Base-by-base conservation (phyloP, 805 yeast species). In the Komagataella kurtzmanii region DNA sequence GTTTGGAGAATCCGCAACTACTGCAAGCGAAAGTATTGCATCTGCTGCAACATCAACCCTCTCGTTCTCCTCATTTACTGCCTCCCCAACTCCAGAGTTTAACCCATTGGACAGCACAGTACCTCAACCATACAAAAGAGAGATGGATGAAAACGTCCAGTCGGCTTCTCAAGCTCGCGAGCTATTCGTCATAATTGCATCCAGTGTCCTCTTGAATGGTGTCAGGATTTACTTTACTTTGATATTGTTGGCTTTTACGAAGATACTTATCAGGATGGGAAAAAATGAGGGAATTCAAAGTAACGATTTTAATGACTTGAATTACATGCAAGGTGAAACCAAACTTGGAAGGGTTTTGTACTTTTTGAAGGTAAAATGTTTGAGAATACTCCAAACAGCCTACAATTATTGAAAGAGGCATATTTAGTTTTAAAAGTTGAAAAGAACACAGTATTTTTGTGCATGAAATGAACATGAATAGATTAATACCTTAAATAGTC, bases 81-180 rank as follows among this genome's bases (percentile, higher is more conserved):
- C 40, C 40, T 30, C 40, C 14, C 40, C 40, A 30, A 30, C 40
- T 30, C 40, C 40, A 30, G 40, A 30, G n/a, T 30, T 30, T 14
- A 5, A 14, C 40, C 40, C 40, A 30, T 24, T 45, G 23, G 47
- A 45, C 24, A 24, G 23, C 24, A 24, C 24, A 45, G 40, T 30
- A 8, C n/a, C 40, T 30, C 40, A 30, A 10, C 40, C 40, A 30
- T 30, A 30, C 14, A 30, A 56, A 17, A 56, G 65, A 3, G 58
- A 65, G 2, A 54, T 54, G 2, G 58, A 58, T 18, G 40, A 61
- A 18, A 55, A 71, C 1, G 69, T 79, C 3, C 86, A 82, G 60
- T 80, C 88, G 45, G 91, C 91, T 1, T 71, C 86, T 0, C 78
- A 78, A 50, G 54, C 63, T 1, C 74, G 74, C 55, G 84, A 85